Conservation (phyloP, 495 filamentous ascomycete genomes). For the Aspergillus bertholletiae region DNA sequence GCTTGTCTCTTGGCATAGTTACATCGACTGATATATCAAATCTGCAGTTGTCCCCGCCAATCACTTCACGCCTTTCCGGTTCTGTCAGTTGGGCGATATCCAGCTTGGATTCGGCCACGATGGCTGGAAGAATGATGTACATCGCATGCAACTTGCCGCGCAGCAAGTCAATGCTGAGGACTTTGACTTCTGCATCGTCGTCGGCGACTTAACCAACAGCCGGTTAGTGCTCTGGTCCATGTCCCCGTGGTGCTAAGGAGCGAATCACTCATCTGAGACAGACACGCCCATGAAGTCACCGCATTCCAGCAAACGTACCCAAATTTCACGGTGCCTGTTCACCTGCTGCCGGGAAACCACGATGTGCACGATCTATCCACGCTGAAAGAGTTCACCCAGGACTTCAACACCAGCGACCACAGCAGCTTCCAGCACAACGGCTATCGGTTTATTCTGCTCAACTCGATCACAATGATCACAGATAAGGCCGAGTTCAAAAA, state of each 20-base stretch:
- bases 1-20: too few species aligned
- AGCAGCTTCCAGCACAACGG: slow-evolving; percentile 1
- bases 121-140: not conserved
- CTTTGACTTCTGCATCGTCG: slow-evolving; percentile 3
- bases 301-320: not conserved
- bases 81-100: slow-evolving; percentile 6
- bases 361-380: not conserved
- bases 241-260: too few species aligned
- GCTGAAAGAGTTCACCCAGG: slow-evolving; percentile 1
- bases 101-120: slow-evolving; percentile 1
- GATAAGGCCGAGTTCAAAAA: not conserved
- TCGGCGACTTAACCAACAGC: slow-evolving; percentile 1
- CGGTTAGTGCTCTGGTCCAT: not conserved
- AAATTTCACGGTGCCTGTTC: not conserved
- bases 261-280: not conserved
- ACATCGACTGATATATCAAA: too few species aligned
- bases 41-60: not conserved
- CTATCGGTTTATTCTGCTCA: not conserved
- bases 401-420: slow-evolving; percentile 6
- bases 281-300: not conserved
- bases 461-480: slow-evolving; percentile 4
- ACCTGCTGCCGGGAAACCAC: slow-evolving; percentile 2
- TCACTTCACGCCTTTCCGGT: not conserved
- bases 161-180: not conserved
- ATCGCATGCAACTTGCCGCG: slow-evolving; percentile 3